Evolutionary conservation across 495 filamentous ascomycete species (phyloP).

Genomic region (Talaromyces thailandensis): DNA sequence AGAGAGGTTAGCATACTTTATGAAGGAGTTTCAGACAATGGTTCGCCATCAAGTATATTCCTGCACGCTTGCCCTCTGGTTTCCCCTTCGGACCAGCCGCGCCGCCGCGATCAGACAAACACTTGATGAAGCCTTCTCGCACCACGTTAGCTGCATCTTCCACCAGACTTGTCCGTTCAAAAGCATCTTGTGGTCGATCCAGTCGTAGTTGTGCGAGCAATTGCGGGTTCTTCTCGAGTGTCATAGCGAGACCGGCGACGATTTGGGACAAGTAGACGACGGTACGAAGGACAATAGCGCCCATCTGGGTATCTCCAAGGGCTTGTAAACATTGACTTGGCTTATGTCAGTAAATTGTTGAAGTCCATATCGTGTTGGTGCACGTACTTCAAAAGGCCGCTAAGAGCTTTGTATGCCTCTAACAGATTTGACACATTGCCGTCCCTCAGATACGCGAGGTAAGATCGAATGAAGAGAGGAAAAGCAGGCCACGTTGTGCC

Average conservation of each 20-base stretch:
- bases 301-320: constrained; percentile 67
- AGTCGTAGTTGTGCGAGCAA: constrained; percentile 49
- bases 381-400: constrained; percentile 61
- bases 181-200: constrained; percentile 37
- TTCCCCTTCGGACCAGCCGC: constrained; percentile 41
- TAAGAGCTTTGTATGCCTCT: constrained; percentile 64
- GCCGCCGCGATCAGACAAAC: constrained; percentile 70
- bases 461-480: constrained; percentile 66
- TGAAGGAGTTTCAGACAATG: constrained; percentile 84
- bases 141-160: constrained; percentile 81
- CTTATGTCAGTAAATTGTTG: not conserved
- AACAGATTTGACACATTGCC: constrained; percentile 66
- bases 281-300: constrained; percentile 66
- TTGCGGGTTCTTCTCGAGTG: constrained; percentile 65
- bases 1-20: constrained; percentile 39
- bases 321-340: constrained; percentile 66
- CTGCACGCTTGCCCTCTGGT: constrained; percentile 75
- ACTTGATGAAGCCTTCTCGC: constrained; percentile 83
- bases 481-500: constrained; percentile 67
- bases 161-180: constrained; percentile 63
- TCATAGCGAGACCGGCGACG: constrained; percentile 72
- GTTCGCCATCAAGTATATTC: constrained; percentile 87
- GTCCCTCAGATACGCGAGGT: constrained; percentile 70
- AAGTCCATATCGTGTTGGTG: not conserved
- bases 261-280: constrained; percentile 68